These are phyloP conservation scores for Saturnispora quitensis DNA, from an alignment of 805 yeast genomes.

Conservation along the genomic window DNA sequence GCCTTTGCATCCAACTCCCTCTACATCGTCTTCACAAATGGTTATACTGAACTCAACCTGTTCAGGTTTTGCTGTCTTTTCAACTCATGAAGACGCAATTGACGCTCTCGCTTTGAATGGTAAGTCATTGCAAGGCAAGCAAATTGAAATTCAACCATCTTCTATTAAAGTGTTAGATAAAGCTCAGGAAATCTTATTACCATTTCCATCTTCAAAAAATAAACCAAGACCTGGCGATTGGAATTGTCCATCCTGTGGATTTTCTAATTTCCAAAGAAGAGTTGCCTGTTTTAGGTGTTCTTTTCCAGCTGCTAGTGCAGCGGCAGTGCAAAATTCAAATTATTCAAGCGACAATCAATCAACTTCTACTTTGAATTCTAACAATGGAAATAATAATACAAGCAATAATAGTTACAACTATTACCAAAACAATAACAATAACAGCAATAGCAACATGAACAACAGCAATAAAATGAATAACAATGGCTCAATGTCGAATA, in stretches of 20 bases:
- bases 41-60: constrained; percentile 20
- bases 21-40: constrained; percentile 11
- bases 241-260: constrained; percentile 97
- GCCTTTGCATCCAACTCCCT: neutral
- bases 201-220: constrained; percentile 78
- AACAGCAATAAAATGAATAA: constrained; percentile 13
- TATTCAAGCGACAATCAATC: constrained; percentile 20
- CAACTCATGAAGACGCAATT: constrained; percentile 77
- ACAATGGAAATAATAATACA: constrained; percentile 11
- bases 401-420: constrained; percentile 9
- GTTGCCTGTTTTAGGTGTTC: constrained; percentile 91
- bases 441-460: constrained; percentile 8
- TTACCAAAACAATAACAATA: constrained; percentile 5
- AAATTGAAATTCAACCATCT: constrained; percentile 82
- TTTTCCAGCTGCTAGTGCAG: constrained; percentile 72
- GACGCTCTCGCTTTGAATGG: constrained; percentile 78
- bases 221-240: constrained; percentile 95
- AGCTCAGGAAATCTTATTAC: constrained; percentile 72
- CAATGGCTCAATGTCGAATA: constrained; percentile 14
- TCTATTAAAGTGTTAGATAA: constrained; percentile 67
- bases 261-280: constrained; percentile 88
- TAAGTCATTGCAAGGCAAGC: constrained; percentile 56
- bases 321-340: constrained; percentile 57
- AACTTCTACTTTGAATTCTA: constrained; percentile 9
- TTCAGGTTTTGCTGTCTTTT: constrained; percentile 79